Evolutionary conservation across 2,329 filamentous ascomycete genomes (phyloP).

Genomic region (Diaporthe citri): DNA sequence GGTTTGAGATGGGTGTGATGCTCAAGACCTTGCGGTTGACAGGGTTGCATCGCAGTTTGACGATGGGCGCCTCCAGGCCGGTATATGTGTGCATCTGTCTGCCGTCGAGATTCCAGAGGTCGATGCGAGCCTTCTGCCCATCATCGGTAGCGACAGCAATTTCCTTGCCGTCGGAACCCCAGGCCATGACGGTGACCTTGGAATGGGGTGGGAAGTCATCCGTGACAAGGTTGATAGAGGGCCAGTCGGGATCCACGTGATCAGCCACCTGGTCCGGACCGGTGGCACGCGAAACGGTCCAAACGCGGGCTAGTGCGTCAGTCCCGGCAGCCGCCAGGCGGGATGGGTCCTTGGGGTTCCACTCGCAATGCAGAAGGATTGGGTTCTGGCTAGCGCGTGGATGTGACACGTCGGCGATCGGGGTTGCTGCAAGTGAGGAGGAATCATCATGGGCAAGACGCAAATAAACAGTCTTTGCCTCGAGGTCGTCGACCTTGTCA

Average conservation of each 20-base stretch:
- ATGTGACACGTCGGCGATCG: constrained; percentile 51
- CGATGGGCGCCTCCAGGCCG: constrained; percentile 70
- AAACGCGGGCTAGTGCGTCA: constrained; percentile 78
- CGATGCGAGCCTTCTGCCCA: constrained; percentile 64
- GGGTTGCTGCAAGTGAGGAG: constrained; percentile 51
- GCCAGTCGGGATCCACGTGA: constrained; percentile 60
- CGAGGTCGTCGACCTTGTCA: constrained; percentile 73
- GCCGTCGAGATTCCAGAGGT: constrained; percentile 69
- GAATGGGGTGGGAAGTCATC: constrained; percentile 64
- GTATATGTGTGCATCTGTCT: constrained; percentile 65
- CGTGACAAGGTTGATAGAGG: constrained; percentile 64
- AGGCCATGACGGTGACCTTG: constrained; percentile 70
- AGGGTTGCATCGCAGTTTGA: constrained; percentile 73
- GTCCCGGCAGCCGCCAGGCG: constrained; percentile 77
- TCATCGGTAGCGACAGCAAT: constrained; percentile 71
- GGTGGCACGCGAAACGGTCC: constrained; percentile 71
- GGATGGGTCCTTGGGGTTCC: constrained; percentile 74
- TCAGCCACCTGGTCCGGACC: constrained; percentile 57
- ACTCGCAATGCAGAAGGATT: constrained; percentile 76
- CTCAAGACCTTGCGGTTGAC: constrained; percentile 67
- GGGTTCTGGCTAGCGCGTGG: constrained; percentile 63
- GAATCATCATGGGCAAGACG: constrained; percentile 62
- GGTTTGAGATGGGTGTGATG: constrained; percentile 67
- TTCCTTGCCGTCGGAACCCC: constrained; percentile 67
- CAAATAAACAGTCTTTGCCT: constrained; percentile 71